Conservation (phyloP, 2,329 filamentous ascomycete species). For the Monilinia fructigena region DNA sequence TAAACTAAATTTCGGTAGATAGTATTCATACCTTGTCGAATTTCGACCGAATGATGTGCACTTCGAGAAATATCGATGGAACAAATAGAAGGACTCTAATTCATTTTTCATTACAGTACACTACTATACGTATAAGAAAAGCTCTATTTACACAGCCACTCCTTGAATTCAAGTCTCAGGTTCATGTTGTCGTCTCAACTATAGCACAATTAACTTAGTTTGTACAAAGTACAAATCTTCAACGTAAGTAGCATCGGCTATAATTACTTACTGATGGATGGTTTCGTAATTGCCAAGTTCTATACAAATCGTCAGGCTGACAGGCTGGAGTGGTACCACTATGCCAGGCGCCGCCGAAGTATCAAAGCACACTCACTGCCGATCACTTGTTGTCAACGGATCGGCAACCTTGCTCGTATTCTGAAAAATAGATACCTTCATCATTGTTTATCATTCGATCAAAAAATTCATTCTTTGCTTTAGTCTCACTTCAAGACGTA, state of each 20-base stretch:
- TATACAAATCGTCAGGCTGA: too few relatives aligned
- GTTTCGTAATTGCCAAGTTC: background rate
- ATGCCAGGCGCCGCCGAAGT: background rate
- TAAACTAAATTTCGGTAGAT: background rate
- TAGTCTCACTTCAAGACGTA: background rate
- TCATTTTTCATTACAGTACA: too few relatives aligned
- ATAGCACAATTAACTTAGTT: background rate
- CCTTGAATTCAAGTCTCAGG: background rate
- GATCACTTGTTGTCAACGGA: background rate
- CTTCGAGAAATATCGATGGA: slow-evolving; percentile 9
- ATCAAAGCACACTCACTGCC: background rate
- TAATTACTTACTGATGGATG: too few relatives aligned
- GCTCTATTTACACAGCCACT: background rate
- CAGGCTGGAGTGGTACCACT: background rate
- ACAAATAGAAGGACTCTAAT: background rate
- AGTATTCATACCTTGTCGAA: background rate
- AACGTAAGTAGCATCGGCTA: background rate
- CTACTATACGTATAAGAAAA: background rate
- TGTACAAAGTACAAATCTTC: background rate
- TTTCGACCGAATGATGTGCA: background rate
- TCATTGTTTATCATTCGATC: background rate
- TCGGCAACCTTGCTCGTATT: background rate
- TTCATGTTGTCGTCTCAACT: background rate
- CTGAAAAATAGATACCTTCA: slow-evolving; percentile 1
- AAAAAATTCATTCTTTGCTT: background rate